phyloP scores from a whole-genome alignment of 805 yeast genomes.

The Clavispora phyllophila region DNA sequence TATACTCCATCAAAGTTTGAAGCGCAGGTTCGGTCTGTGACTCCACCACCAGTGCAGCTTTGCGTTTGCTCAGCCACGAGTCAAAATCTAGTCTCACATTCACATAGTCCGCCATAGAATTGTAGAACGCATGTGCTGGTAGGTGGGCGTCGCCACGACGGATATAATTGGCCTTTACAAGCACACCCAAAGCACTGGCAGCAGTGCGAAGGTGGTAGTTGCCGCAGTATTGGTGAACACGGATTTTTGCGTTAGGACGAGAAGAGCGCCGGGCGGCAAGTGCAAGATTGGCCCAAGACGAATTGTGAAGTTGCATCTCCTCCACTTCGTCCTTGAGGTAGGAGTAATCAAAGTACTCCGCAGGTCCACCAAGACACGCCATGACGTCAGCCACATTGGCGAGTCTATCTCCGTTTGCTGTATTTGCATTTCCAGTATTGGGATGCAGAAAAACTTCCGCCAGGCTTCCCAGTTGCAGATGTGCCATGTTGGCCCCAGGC shows the following conservation, averaged over 20 bases:
- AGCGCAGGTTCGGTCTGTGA: slow-evolving; percentile 24
- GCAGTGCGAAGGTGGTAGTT: slow-evolving; percentile 82
- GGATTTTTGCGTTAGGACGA: slow-evolving; percentile 31
- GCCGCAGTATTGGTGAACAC: slow-evolving; percentile 58
- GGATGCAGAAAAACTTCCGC: too few species aligned
- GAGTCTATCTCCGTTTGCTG: too few species aligned
- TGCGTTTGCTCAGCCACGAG: slow-evolving; percentile 52
- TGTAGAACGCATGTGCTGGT: slow-evolving; percentile 55
- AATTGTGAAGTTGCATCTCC: slow-evolving; percentile 1
- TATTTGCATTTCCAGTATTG: too few species aligned
- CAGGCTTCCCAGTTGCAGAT: not conserved
- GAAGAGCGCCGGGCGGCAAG: slow-evolving; percentile 4
- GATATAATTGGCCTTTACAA: slow-evolving; percentile 49
- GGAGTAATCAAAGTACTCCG: slow-evolving; percentile 11
- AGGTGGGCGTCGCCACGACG: slow-evolving; percentile 17
- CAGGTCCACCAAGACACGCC: not conserved
- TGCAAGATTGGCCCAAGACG: slow-evolving; percentile 4
- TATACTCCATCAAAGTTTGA: slow-evolving; percentile 42
- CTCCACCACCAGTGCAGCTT: slow-evolving; percentile 6
- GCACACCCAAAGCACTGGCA: slow-evolving; percentile 50
- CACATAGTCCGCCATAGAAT: slow-evolving; percentile 74
- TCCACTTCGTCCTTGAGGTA: slow-evolving; percentile 14
- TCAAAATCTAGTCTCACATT: slow-evolving; percentile 78
- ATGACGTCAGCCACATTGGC: too few species aligned
- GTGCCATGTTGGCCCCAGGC: not conserved